Evolutionary conservation across 1,139 yeast species (phyloP).

Genomic region (Yamadazyma taylorii): DNA sequence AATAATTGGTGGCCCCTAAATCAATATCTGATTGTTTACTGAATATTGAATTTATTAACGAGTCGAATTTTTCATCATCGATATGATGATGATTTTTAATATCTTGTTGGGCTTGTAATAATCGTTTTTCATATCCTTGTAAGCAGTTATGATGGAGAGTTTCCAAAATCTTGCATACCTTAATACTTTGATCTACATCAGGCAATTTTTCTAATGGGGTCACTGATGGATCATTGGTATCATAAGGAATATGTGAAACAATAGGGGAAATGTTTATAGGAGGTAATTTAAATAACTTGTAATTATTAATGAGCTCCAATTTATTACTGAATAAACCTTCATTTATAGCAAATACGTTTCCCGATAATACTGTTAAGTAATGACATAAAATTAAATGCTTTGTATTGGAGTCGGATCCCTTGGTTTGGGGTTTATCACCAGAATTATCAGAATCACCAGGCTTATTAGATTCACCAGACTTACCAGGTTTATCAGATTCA

Average conservation of each 20-base stretch:
- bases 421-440: background rate
- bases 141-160: conserved; percentile 39
- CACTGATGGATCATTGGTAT: conserved; percentile 31
- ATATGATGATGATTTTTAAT: conserved; percentile 10
- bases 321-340: conserved; percentile 45
- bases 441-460: too few relatives aligned
- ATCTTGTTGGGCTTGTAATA: conserved; percentile 43
- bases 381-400: conserved; percentile 25
- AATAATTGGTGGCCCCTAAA: background rate
- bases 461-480: too few relatives aligned
- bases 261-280: conserved; percentile 34
- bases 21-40: conserved; percentile 4
- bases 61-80: background rate
- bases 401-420: too few relatives aligned
- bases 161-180: conserved; percentile 39
- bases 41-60: background rate
- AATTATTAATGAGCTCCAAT: conserved; percentile 43
- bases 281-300: conserved; percentile 34
- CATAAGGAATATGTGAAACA: conserved; percentile 44
- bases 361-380: conserved; percentile 40
- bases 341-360: conserved; percentile 49
- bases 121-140: conserved; percentile 48
- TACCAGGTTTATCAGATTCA: too few relatives aligned
- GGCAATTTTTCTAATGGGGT: conserved; percentile 36
- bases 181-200: conserved; percentile 25